Base-by-base conservation (phyloP, 1,139 yeast species). In the Arxiozyma bovina region DNA sequence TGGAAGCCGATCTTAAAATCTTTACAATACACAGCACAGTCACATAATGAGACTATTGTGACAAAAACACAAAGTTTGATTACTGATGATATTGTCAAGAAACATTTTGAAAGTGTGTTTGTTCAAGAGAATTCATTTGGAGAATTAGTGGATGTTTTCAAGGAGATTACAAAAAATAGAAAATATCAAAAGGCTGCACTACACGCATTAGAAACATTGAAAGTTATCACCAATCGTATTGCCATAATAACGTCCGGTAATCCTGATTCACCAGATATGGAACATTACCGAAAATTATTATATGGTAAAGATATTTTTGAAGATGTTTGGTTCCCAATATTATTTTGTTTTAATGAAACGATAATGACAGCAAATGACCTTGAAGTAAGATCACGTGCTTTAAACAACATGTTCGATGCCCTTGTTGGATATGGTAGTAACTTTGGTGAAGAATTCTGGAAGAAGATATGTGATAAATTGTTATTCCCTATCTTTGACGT, bases 361-460 rank as follows among this genome's bases (percentile, higher is more conserved):
- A 87, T 91, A 41, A 88, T 91, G 96, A 84, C 85, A 1, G 96
- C 96, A 4, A 91, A 87, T 58, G 99, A 94, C 70, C 74, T 94
- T 55, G 99, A 94, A 70, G 96, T 91, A 6, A 80, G 99, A 62
- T 87, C 98, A 0, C 77, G 91, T 55, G 96, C 98, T 0, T 76
- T 93, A 64, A 85, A 83, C 58, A 82, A 79, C 62, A 77, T 93
- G 74, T 94, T 94, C 72, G 94, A 87, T 61, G 78, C 88, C 6
- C 73, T 94, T 55, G 84, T 84, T 53, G 84, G 84, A 56, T 84
- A 87, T 65, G 99, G 99, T 30, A 78, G 78, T 25, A 78, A 82
- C 57, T 94, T 91, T 67, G 83, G 82, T 60, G 73, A 77, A 21
- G 80, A 77, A 40, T 87, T 89, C 64, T 94, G 99, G 99, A 85